Base-by-base conservation (phyloP, 192 early-diverging fungal species). In the Coemansia sp. region DNA sequence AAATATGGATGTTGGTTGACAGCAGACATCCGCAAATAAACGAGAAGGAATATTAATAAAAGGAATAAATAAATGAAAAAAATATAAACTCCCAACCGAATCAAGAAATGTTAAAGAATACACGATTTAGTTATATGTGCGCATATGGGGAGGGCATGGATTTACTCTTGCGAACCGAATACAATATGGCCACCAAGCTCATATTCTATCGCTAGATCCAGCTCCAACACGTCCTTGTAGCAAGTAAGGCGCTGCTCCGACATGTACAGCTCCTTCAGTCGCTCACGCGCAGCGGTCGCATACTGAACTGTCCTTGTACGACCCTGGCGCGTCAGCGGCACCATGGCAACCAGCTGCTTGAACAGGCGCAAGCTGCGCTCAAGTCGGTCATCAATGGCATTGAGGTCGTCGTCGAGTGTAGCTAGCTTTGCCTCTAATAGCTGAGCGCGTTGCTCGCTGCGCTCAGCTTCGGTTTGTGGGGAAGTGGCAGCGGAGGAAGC, bases 141-240 rank as follows among this genome's bases (percentile, higher is more conserved):
- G 39, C 12, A 40, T 40, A 40, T 40, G 39, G 39, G 39, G 39
- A 24, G 22, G 22, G 22, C 22, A 24, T 24, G 34, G 34, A 39
- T 62, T 32, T 29, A 50, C 18, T 65, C 63, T 34, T 29, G 18
- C 6, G 27, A 24, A n/a, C 27, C 6, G 22, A 50, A 64, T 49
- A 30, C 15, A 52, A 32, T 47, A 4, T 67, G 52, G 8, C 47
- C 38, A 8, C 30, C 62, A 49, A 84, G 62, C 71, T 84, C 83
- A 13, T 78, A 78, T 62, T 84, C 83, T 13, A 84, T 84, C 10
- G 74, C 68, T 13, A 88, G 74, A 43, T 89, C 88, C 11, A 80
- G 76, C 60, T 91, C 88, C 24, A 93, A 45, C 55, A 90, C 86
- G 35, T 90, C 88, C 11, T 87, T 84, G 78, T 91, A 93, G 61